Base-by-base conservation (phyloP, 768 basidiomycete genomes). In the Naematelia encephala region DNA sequence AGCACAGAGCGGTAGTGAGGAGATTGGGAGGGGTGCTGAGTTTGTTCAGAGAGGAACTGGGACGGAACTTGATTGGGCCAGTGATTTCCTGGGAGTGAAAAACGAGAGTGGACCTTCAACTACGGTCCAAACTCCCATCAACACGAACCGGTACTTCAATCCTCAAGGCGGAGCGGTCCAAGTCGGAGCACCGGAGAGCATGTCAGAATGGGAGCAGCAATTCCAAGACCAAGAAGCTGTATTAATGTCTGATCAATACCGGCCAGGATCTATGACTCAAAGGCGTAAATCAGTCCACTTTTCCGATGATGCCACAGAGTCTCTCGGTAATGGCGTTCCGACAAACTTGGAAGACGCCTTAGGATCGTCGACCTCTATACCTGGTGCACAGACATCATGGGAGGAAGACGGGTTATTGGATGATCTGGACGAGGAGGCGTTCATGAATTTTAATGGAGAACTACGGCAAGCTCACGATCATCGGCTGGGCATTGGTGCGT, bases 221-320 rank as follows among this genome's bases (percentile, higher is more conserved):
- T 60, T 46, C 54, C 51, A 25, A 30, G 67, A 66, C 56, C 71
- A 70, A 64, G 65, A 68, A 44, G 66, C 67, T 19, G 48, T 69
- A 16, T 26, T 68, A 14, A 55, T 60, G 53, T 47, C 60, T 2
- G 45, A 61, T 47, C 49, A 52, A 56, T 13, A 16, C 13, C 21
- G 51, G 11, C 16, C 47, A 21, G 30, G 5, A 21, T 30, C 34
- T 44, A 22, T 48, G 27, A 23, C 23, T 10, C 51, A 59, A 50
- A 54, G 59, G 1, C 45, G 60, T 2, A 72, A 68, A 47, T 64
- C 57, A 22, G 71, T 73, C 3, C 71, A 73, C 53, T 73, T 73
- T 59, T 47, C 57, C 29, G 48, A 60, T 13, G 21, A 50, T 1
- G 44, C 23, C 0, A 13, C n/a, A 1, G 30, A 39, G 14, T 28